Percentiles rank a stretch among this genome's conserved stretches.
Evolutionary conservation across 352 stramenopile species (phyloP).

Genomic region (Phytophthora sp.): DNA sequence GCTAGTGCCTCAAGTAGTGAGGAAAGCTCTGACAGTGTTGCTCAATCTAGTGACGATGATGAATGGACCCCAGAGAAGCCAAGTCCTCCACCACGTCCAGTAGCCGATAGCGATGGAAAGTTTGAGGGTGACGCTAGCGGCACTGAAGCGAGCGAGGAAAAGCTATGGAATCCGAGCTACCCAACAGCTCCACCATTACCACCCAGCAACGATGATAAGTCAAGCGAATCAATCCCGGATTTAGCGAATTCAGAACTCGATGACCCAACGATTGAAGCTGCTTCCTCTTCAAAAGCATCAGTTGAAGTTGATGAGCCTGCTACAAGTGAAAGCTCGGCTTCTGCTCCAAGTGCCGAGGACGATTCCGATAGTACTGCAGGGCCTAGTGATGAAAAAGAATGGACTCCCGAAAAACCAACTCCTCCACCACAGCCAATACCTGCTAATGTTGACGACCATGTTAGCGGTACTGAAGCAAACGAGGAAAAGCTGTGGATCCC

Average conservation of each 20-base stretch:
- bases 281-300: no score
- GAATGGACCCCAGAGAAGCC: constrained; percentile 18
- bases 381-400: background rate
- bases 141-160: constrained; percentile 3
- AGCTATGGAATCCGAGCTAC: constrained; percentile 16
- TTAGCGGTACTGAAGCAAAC: background rate
- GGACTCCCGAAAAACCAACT: constrained; percentile 15
- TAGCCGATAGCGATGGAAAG: background rate
- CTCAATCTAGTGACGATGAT: background rate
- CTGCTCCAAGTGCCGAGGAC: background rate
- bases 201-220: no score
- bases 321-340: background rate
- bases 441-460: background rate
- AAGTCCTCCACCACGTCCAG: constrained; percentile 1
- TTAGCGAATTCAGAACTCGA: background rate
- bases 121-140: background rate
- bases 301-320: background rate
- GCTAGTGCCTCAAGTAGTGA: background rate
- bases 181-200: no score
- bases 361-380: background rate
- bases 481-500: constrained; percentile 15
- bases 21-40: background rate
- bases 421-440: constrained; percentile 4
- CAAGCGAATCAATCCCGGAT: no score
- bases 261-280: background rate